These are phyloP conservation scores for Chlamydomonas sp. DNA, from an alignment of 139 green algal genomes.

Conservation along the genomic window DNA sequence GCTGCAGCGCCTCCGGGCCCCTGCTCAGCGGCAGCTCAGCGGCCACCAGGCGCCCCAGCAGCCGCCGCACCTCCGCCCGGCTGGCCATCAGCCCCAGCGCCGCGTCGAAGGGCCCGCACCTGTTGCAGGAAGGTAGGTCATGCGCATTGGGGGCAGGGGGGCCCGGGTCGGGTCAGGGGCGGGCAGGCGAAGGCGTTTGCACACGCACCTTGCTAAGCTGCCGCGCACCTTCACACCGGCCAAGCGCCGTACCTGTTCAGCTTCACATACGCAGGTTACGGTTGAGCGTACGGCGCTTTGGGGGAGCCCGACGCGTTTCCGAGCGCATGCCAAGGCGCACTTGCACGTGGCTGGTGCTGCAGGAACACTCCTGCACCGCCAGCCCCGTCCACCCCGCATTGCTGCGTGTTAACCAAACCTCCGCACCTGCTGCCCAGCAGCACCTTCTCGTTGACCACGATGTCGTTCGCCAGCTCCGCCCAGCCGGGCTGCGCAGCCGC, in stretches of 20 bases:
- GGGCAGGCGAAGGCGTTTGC: too few relatives aligned
- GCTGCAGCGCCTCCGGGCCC: conserved; percentile 58
- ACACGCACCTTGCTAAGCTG: too few relatives aligned
- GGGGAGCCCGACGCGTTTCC: too few relatives aligned
- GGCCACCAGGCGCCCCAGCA: conserved; percentile 61
- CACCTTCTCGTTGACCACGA: conserved; percentile 80
- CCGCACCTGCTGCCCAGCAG: conserved; percentile 55
- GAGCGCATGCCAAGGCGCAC: too few relatives aligned
- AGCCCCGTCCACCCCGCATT: background rate
- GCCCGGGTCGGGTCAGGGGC: too few relatives aligned
- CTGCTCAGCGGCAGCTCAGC: conserved; percentile 54
- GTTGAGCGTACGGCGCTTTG: too few relatives aligned
- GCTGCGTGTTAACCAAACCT: background rate
- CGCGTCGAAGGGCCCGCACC: conserved; percentile 73
- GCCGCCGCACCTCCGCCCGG: conserved; percentile 39
- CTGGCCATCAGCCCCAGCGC: conserved; percentile 59
- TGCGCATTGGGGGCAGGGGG: background rate
- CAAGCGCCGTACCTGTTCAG: too few relatives aligned
- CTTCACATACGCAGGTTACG: too few relatives aligned
- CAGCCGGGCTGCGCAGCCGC: conserved; percentile 44
- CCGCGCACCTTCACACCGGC: too few relatives aligned
- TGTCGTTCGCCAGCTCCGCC: conserved; percentile 71
- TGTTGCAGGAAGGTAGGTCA: conserved; percentile 8
- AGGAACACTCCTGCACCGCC: background rate
- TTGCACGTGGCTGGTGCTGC: too few relatives aligned